Evolutionary conservation across 495 filamentous ascomycete genomes (phyloP), one percentile per base, ranked within the genome.

Genomic region (Evansstolkia leycettana): DNA sequence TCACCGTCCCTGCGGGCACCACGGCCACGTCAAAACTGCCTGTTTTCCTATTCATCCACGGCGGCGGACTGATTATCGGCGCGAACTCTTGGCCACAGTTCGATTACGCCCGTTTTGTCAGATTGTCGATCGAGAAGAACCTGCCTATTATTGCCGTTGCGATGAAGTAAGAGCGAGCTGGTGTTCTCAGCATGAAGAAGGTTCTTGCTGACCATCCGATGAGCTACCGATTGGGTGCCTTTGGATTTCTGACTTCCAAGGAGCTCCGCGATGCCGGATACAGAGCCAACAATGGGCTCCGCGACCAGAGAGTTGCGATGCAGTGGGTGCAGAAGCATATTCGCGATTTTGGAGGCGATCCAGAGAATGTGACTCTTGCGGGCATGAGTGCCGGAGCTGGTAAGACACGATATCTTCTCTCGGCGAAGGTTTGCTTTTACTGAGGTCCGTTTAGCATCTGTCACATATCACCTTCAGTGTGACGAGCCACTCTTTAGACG

Each of bases 361-460:
- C 78, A 1, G 48, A 66, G 5, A 76, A 78, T 40, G 69, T 84
- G 8, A 73, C 76, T 5, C 66, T 80, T 13, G 68, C 71, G 31
- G 78, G 80, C 27, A 70, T 68, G n/a, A 78, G 72, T 14, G 80
- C 79, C 11, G 80, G 80, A 9, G 79, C 64, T 15, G 76, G 64
- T 41, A 44, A 31, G 32, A 14, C n/a, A n/a, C 11, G 11, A 14
- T 2, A 18, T 16, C 31, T 7, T 15, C 11, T 13, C 26, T 4
- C 16, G n/a, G 23, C 0, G 3, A 2, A 17, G 20, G 9, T 23
- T 23, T 23, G 20, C 20, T 5, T 23, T 29, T 29, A 29, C 10
- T 29, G 14, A 26, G 13, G 16, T 30, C 10, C 28, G 34, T 30
- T n/a, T 26, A 50, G 52, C 54, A 10, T 55, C 53, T 2, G 59